Conservation (phyloP, 164 flowering plant genomes). For the Hamamelis virginiana region DNA sequence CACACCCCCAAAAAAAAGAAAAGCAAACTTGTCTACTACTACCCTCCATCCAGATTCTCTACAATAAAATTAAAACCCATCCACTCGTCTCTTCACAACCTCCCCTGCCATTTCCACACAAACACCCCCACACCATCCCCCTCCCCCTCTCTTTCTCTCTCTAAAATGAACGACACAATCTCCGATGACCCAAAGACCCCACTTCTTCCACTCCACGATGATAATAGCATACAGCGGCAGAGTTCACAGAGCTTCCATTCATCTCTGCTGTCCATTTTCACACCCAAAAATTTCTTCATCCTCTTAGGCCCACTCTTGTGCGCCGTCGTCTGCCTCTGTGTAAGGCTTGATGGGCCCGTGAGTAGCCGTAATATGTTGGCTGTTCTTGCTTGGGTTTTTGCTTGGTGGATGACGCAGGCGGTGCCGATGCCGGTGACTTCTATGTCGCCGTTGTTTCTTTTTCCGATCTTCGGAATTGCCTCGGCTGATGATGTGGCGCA, state of each 20-base stretch:
- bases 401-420: constrained; percentile 96
- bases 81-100: too few species aligned
- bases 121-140: not conserved
- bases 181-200: constrained; percentile 48
- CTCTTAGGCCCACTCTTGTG: constrained; percentile 66
- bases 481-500: constrained; percentile 70
- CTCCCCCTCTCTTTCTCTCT: not conserved
- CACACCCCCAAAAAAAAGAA: not conserved
- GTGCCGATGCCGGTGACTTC: constrained; percentile 93
- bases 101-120: not conserved
- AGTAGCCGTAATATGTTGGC: constrained; percentile 66
- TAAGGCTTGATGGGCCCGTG: constrained; percentile 36
- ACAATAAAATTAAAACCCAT: not conserved
- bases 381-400: constrained; percentile 72
- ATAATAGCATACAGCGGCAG: not conserved
- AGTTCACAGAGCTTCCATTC: constrained; percentile 27
- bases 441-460: constrained; percentile 86
- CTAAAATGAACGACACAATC: constrained; percentile 11
- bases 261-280: constrained; percentile 35
- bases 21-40: not conserved
- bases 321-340: constrained; percentile 38
- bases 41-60: not conserved
- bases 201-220: constrained; percentile 47
- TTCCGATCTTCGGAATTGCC: constrained; percentile 82
- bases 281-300: constrained; percentile 45